phyloP scores from a whole-genome alignment of 495 filamentous ascomycete species.

The Terfezia claveryi region DNA sequence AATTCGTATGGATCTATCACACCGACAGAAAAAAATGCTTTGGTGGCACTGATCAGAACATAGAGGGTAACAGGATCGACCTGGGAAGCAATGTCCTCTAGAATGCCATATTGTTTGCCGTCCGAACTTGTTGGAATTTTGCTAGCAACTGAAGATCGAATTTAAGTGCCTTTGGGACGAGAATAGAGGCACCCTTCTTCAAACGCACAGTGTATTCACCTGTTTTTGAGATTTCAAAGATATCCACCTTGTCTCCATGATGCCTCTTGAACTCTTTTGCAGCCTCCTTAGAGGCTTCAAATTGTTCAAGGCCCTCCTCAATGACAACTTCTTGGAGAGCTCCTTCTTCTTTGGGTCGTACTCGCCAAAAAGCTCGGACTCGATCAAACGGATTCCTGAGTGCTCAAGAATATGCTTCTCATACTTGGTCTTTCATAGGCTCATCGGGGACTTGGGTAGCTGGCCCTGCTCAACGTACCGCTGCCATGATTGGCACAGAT shows the following conservation, averaged over 20 bases:
- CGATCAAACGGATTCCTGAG: conserved; percentile 90
- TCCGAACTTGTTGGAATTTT: conserved; percentile 96
- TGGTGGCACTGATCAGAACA: conserved; percentile 78
- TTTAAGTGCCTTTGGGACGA: conserved; percentile 87
- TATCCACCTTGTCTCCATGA: conserved; percentile 91
- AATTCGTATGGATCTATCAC: conserved; percentile 99
- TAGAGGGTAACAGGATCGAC: conserved; percentile 92
- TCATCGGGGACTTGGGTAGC: conserved; percentile 69
- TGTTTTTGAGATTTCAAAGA: conserved; percentile 84
- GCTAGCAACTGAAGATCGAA: conserved; percentile 91
- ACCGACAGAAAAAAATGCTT: conserved; percentile 74
- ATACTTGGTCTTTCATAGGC: conserved; percentile 66
- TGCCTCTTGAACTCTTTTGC: conserved; percentile 92
- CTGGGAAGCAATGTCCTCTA: conserved; percentile 91
- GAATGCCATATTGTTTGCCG: conserved; percentile 81
- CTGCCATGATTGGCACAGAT: conserved; percentile 28
- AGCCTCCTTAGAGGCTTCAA: conserved; percentile 91
- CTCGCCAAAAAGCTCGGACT: conserved; percentile 88
- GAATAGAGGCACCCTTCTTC: conserved; percentile 78
- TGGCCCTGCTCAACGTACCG: conserved; percentile 55
- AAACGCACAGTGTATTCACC: conserved; percentile 86
- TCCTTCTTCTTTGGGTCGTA: conserved; percentile 99
- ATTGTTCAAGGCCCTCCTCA: conserved; percentile 86
- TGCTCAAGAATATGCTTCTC: conserved; percentile 93
- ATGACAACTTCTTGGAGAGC: conserved; percentile 88